Percentiles rank a stretch among this genome's conserved stretches.
Evolutionary conservation across 345 rosid species (phyloP).

Genomic region (Linum trigynum): DNA sequence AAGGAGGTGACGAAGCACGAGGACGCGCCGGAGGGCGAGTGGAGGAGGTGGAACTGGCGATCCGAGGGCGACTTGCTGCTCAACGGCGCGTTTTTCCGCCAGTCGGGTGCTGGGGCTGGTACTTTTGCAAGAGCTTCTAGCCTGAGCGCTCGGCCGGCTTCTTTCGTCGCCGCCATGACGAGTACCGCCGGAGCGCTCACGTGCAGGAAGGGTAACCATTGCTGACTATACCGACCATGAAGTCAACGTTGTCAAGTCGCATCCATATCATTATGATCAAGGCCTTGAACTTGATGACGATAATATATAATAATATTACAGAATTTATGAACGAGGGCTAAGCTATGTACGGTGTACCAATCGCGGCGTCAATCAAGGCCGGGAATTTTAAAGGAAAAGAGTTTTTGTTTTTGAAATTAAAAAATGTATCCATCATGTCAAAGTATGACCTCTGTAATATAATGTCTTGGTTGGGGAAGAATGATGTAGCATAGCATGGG

Average conservation of each 20-base stretch:
- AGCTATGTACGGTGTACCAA: no score
- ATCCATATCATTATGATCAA: no score
- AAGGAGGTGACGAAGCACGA: conserved; percentile 25
- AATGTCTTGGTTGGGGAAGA: not conserved
- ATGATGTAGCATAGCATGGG: not conserved
- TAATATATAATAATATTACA: no score
- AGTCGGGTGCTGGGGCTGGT: conserved; percentile 16
- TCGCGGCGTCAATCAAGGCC: no score
- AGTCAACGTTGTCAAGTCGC: no score
- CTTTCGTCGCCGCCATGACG: conserved; percentile 17
- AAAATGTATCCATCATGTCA: no score
- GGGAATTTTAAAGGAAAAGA: no score
- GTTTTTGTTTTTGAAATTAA: no score
- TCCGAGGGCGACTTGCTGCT: conserved; percentile 19
- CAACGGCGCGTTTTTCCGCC: conserved; percentile 20
- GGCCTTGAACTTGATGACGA: no score
- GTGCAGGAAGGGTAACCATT: conserved; percentile 18
- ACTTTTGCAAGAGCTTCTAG: conserved; percentile 14
- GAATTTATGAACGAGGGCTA: no score
- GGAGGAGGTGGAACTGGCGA: conserved; percentile 26
- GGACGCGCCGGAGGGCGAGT: conserved; percentile 22
- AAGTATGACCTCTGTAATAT: not conserved
- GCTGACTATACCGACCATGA: conserved; percentile 1
- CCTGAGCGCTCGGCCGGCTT: conserved; percentile 21
- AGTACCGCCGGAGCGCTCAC: conserved; percentile 20